phyloP scores from a whole-genome alignment of 352 stramenopile species.

The Saprolegnia parasitica region DNA sequence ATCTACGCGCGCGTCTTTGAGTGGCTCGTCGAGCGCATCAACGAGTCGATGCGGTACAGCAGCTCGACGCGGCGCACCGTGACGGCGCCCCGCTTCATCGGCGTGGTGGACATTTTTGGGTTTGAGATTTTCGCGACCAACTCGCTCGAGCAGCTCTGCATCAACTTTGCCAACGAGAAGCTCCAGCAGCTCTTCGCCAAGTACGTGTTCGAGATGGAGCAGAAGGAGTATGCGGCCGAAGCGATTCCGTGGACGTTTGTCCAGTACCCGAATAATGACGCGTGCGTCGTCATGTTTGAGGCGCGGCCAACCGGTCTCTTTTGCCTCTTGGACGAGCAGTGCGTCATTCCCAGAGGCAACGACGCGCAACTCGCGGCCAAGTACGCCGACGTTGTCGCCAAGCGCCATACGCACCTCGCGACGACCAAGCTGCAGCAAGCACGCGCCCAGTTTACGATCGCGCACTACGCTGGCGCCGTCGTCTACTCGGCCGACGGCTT shows the following conservation, averaged over 20 bases:
- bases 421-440: conserved; percentile 15
- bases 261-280: conserved; percentile 34
- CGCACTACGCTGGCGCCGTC: conserved; percentile 29
- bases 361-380: conserved; percentile 28
- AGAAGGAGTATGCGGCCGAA: conserved; percentile 30
- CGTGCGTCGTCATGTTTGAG: conserved; percentile 42
- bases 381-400: conserved; percentile 35
- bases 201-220: conserved; percentile 34
- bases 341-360: conserved; percentile 31
- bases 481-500: conserved; percentile 21
- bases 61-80: conserved; percentile 44
- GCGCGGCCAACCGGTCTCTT: conserved; percentile 40
- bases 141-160: conserved; percentile 37
- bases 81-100: conserved; percentile 32
- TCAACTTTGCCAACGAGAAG: conserved; percentile 39
- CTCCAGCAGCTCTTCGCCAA: conserved; percentile 37
- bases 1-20: conserved; percentile 43
- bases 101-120: conserved; percentile 47
- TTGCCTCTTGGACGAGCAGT: conserved; percentile 39
- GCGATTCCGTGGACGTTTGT: conserved; percentile 29
- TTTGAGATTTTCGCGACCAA: conserved; percentile 43
- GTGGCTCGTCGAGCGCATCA: conserved; percentile 38
- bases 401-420: conserved; percentile 37
- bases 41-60: conserved; percentile 40
- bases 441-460: conserved; percentile 14